Conservation (phyloP, 257 asterid genomes). For the Nicotiana obtusifolia region DNA sequence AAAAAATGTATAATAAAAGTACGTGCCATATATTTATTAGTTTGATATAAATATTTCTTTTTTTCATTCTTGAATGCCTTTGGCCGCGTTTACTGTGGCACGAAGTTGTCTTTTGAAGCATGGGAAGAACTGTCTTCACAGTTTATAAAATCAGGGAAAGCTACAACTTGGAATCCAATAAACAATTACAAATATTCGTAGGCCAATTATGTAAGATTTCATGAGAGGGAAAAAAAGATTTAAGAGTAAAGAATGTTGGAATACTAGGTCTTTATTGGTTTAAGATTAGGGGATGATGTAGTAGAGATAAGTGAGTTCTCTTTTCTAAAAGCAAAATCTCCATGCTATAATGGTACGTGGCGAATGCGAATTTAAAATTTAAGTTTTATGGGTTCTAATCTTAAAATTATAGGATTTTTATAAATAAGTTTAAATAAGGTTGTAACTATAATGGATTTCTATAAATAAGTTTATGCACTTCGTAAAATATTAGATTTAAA, state of each 20-base stretch:
- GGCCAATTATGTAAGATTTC: background rate
- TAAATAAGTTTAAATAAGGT: too few species aligned
- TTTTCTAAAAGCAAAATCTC: background rate
- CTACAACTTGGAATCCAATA: background rate
- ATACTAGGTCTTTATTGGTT: background rate
- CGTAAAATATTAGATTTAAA: too few species aligned
- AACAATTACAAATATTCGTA: background rate
- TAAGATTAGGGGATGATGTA: background rate
- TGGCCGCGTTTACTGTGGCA: too few species aligned
- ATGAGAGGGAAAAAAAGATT: background rate
- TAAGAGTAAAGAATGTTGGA: background rate
- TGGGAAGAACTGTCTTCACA: background rate
- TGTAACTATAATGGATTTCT: too few species aligned
- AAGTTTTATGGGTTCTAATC: too few species aligned
- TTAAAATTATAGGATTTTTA: too few species aligned
- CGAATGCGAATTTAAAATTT: too few species aligned
- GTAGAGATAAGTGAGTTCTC: background rate
- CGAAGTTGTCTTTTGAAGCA: background rate
- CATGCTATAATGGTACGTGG: background rate
- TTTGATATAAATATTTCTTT: too few species aligned
- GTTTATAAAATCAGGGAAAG: background rate
- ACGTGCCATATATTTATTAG: too few species aligned
- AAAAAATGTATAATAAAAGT: too few species aligned
- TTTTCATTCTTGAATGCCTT: too few species aligned
- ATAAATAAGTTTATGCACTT: too few species aligned